These are phyloP conservation scores for Brassica incana DNA, from an alignment of 345 rosid genomes.

Conservation along the genomic window DNA sequence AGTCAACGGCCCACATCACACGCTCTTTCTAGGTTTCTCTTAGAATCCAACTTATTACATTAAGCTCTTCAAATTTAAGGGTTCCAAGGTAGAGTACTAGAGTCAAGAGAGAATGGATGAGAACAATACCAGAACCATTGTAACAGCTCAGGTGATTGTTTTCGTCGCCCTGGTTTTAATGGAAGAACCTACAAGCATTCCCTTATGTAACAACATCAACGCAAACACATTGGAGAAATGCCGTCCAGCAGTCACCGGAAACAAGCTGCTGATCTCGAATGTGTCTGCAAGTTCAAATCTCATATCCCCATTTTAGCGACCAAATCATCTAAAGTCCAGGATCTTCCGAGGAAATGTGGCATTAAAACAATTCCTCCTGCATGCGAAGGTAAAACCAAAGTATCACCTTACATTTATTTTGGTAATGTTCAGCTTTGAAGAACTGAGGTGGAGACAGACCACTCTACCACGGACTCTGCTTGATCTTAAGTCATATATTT, in stretches of 20 bases:
- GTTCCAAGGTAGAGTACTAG: background rate
- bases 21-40: background rate
- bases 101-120: slow-evolving; percentile 19
- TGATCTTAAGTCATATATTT: background rate
- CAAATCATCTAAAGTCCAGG: slow-evolving; percentile 32
- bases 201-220: slow-evolving; percentile 46
- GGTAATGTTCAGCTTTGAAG: background rate
- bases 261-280: slow-evolving; percentile 39
- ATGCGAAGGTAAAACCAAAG: slow-evolving; percentile 38
- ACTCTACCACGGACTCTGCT: background rate
- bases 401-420: background rate
- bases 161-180: slow-evolving; percentile 17
- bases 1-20: slow-evolving; percentile 22
- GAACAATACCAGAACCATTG: slow-evolving; percentile 19
- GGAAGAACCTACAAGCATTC: slow-evolving; percentile 14
- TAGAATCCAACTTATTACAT: background rate
- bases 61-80: background rate
- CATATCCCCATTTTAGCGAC: slow-evolving; percentile 42
- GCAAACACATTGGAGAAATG: slow-evolving; percentile 40
- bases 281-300: slow-evolving; percentile 50
- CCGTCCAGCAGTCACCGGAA: slow-evolving; percentile 50
- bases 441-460: slow-evolving; percentile 15
- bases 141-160: slow-evolving; percentile 27
- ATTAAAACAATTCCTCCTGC: slow-evolving; percentile 34
- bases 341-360: slow-evolving; percentile 45